Base-by-base conservation (phyloP, 352 stramenopile species). In the Phytophthora lateralis region DNA sequence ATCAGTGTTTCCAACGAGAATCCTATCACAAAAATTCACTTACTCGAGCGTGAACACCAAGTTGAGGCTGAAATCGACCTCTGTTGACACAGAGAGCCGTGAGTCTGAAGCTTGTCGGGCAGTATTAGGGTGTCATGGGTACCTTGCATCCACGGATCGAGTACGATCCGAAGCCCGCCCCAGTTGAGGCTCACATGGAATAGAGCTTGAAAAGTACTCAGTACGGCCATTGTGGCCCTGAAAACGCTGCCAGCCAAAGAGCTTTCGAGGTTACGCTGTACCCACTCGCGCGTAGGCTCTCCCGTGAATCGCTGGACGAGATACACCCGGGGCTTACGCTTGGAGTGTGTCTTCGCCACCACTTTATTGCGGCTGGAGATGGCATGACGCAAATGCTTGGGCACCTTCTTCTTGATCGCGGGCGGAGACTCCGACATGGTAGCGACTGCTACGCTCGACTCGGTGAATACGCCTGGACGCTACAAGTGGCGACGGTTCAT, bases 221-320 rank as follows among this genome's bases (percentile, higher is more conserved):
- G 56, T 8, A 82, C 30, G 6, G 77, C 76, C 66, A 89, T 86
- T 6, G 66, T 45, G 2, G 59, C 34, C 14, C 81, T 68, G 21
- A 84, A 62, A 30, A 72, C 32, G 45, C 55, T 86, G 12, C 75
- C 81, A 5, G 67, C 73, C 10, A 78, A 75, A 26, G 82, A 88
- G 30, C 82, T 83, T 60, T 91, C 80, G 9, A 91, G 76, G 43
- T 89, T 93, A 38, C 85, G 80, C 26, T 90, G 80, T 44, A 89
- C 69, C 78, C 80, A 93, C 41, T 88, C 76, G 15, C 79, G 82
- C 12, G 85, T 44, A 2, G 63, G 62, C 49, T 93, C 85, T 12
- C 70, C 82, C 1, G 65, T 60, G 21, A 69, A 63, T 29, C 74
- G 66, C 26, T 62, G 43, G 38, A 75, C 66, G 27, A 85, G 64